phyloP scores from a whole-genome alignment of 2,329 filamentous ascomycete genomes.

The Talaromyces funiculosus region DNA sequence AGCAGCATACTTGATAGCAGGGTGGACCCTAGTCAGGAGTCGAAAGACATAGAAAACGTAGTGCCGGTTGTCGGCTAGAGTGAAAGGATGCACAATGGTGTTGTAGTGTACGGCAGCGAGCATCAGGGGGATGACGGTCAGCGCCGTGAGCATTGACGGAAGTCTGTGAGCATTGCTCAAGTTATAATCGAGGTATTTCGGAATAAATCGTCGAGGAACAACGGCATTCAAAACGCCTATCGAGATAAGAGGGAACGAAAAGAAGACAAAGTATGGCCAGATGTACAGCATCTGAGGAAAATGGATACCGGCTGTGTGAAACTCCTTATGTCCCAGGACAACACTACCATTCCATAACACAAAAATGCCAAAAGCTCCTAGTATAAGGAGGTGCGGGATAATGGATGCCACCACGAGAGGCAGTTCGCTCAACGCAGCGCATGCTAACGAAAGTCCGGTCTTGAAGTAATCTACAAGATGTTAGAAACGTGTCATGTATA shows the following conservation, averaged over 20 bases:
- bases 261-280: constrained; percentile 84
- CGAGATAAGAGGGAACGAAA: constrained; percentile 72
- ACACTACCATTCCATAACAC: constrained; percentile 85
- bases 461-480: constrained; percentile 41
- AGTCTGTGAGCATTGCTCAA: constrained; percentile 28
- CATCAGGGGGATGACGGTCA: constrained; percentile 38
- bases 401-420: constrained; percentile 35
- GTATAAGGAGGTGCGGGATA: constrained; percentile 54
- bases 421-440: constrained; percentile 49
- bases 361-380: constrained; percentile 66
- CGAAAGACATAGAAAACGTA: constrained; percentile 97
- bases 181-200: constrained; percentile 29
- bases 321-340: constrained; percentile 89
- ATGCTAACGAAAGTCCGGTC: constrained; percentile 56
- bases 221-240: constrained; percentile 46
- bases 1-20: constrained; percentile 60
- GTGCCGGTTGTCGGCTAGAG: constrained; percentile 90
- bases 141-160: constrained; percentile 35
- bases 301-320: constrained; percentile 85
- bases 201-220: constrained; percentile 29
- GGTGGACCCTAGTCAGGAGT: constrained; percentile 64
- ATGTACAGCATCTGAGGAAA: constrained; percentile 91
- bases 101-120: constrained; percentile 64
- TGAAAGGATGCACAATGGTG: constrained; percentile 93
- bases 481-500: constrained; percentile 19